A percentile compares a stretch with the other conserved stretches of the same genome.
phyloP scores from a whole-genome alignment of 2,329 filamentous ascomycete species.

The Madurella mycetomatis region DNA sequence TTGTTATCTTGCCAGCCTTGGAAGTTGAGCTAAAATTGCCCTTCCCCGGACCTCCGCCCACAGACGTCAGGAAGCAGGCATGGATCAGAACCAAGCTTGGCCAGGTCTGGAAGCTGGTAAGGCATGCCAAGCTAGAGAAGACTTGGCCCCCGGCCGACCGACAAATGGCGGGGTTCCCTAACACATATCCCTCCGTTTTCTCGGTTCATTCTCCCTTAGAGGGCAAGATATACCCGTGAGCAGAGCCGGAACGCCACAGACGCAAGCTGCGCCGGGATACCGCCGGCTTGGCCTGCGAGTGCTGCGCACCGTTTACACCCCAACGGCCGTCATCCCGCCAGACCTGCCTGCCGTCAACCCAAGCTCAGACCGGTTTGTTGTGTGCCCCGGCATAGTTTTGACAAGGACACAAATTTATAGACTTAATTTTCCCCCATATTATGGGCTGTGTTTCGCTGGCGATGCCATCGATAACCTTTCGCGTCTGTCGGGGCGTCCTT shows the following conservation, averaged over 20 bases:
- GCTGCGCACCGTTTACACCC: neutral
- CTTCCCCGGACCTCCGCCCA: conserved; percentile 1
- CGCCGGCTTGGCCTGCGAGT: conserved; percentile 20
- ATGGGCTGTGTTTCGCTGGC: no score
- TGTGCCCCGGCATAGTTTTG: no score
- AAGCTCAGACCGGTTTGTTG: no score
- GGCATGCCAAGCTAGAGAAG: conserved; percentile 8
- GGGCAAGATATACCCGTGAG: conserved; percentile 9
- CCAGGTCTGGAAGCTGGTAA: conserved; percentile 21
- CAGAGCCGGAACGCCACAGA: conserved; percentile 9
- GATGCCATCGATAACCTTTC: no score
- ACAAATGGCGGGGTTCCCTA: conserved; percentile 12
- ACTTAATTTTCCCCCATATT: no score
- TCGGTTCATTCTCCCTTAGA: conserved; percentile 17
- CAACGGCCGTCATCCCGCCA: neutral
- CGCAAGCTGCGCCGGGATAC: conserved; percentile 18
- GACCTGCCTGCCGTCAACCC: neutral
- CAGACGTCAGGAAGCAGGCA: conserved; percentile 6
- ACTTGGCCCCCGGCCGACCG: conserved; percentile 4
- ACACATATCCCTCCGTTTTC: neutral
- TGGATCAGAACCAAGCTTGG: conserved; percentile 14
- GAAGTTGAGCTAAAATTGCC: no score
- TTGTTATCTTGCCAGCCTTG: no score
- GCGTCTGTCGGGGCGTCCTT: no score
- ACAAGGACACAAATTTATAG: no score